A percentile compares a stretch with the other conserved stretches of the same genome.
phyloP scores from a whole-genome alignment of 805 yeast species.

The Kodamaea hsintzibuensis region DNA sequence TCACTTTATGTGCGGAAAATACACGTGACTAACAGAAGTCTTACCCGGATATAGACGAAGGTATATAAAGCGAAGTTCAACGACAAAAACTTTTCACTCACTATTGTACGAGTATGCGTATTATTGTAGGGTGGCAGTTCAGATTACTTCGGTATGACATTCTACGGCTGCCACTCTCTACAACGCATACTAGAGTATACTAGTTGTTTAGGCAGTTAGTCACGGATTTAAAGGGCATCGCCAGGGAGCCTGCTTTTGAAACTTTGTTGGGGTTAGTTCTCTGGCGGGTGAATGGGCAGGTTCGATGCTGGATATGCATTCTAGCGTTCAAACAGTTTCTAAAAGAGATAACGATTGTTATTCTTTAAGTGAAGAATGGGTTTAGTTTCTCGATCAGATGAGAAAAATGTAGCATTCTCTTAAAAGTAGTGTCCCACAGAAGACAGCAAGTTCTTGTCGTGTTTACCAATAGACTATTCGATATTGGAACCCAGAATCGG shows the following conservation, averaged over 20 bases:
- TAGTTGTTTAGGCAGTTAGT: conserved; percentile 34
- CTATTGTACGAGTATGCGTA: conserved; percentile 49
- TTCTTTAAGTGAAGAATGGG: no score
- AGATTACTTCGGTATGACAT: conserved; percentile 15
- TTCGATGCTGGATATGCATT: conserved; percentile 35
- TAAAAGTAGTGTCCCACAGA: no score
- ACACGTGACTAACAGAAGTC: no score
- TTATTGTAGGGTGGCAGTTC: conserved; percentile 50
- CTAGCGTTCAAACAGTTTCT: conserved; percentile 43
- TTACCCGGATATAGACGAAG: conserved; percentile 24
- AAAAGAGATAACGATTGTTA: neutral
- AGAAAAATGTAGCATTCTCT: no score
- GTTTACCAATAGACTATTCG: no score
- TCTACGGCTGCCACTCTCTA: conserved; percentile 49
- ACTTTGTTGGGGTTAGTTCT: conserved; percentile 8
- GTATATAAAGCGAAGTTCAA: conserved; percentile 11
- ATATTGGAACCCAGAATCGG: no score
- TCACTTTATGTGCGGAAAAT: conserved; percentile 14
- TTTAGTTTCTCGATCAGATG: no score
- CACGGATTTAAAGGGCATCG: conserved; percentile 44
- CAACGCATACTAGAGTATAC: conserved; percentile 50
- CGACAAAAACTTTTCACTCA: conserved; percentile 20
- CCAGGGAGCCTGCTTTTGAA: conserved; percentile 16
- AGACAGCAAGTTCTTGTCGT: no score
- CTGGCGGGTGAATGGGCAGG: conserved; percentile 9